Evolutionary conservation across 495 filamentous ascomycete species (phyloP).

Genomic region (Xylaria castorea): DNA sequence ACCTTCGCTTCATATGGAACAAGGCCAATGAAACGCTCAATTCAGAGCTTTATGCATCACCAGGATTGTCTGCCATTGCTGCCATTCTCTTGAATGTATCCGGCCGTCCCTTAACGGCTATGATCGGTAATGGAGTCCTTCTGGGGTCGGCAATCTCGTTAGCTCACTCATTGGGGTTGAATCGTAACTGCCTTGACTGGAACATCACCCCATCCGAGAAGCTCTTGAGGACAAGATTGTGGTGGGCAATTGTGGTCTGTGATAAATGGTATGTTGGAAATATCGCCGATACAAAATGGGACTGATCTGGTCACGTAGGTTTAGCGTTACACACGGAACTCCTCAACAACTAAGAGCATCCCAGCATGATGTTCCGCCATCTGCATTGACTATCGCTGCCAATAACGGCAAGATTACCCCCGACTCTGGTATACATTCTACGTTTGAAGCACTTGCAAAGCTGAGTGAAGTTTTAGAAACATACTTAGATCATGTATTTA

Average conservation of each 20-base stretch:
- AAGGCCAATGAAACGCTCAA: slow-evolving; percentile 8
- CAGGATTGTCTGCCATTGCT: neutral
- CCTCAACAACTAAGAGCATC: slow-evolving; percentile 5
- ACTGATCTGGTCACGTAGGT: neutral
- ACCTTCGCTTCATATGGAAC: slow-evolving; percentile 10
- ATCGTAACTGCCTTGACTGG: slow-evolving; percentile 2
- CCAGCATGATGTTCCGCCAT: neutral
- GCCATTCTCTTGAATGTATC: slow-evolving; percentile 9
- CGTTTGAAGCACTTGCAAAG: slow-evolving; percentile 1
- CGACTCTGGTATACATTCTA: neutral
- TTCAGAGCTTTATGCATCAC: neutral
- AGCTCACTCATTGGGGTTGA: slow-evolving; percentile 3
- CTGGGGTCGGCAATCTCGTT: neutral
- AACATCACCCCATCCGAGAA: neutral
- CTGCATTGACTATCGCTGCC: neutral
- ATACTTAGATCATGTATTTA: slow-evolving; percentile 1
- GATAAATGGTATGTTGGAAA: slow-evolving; percentile 3
- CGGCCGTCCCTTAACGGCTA: neutral
- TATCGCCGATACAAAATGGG: neutral
- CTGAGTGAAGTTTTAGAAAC: neutral
- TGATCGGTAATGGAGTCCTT: neutral
- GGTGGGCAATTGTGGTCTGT: slow-evolving; percentile 7
- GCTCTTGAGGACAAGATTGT: neutral
- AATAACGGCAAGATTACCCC: neutral
- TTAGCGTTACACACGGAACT: neutral